Conservation (phyloP, 306 rosid species). For the Ochetophila trinervis region DNA sequence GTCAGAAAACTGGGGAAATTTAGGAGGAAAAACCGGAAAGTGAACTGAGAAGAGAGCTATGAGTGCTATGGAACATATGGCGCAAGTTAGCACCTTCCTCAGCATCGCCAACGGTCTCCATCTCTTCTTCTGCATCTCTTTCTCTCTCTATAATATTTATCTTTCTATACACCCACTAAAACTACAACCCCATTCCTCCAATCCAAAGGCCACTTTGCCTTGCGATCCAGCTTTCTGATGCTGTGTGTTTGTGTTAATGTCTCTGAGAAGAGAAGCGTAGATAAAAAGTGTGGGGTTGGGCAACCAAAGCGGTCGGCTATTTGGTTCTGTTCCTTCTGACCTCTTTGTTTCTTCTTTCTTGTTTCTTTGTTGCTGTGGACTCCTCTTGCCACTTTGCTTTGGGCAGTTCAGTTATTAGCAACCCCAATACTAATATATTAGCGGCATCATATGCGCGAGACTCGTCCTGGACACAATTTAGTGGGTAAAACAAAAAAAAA, state of each 20-base stretch:
- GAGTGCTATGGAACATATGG: constrained; percentile 50
- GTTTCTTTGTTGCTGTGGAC: not conserved
- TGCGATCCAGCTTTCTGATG: not conserved
- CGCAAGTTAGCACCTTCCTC: constrained; percentile 61
- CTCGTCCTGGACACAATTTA: no score
- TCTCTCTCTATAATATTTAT: constrained; percentile 8
- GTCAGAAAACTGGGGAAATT: constrained; percentile 55
- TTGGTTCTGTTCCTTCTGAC: no score
- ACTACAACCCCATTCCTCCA: not conserved
- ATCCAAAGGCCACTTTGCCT: not conserved
- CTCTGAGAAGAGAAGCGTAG: no score
- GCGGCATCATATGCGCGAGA: no score
- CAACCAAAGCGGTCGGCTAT: constrained; percentile 5
- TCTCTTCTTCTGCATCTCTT: constrained; percentile 63
- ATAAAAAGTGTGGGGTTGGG: no score
- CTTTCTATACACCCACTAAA: constrained; percentile 2
- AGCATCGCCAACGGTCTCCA: constrained; percentile 39
- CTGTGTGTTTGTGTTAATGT: not conserved
- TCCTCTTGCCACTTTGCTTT: constrained; percentile 7
- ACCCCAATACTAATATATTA: not conserved
- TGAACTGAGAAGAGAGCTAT: constrained; percentile 59
- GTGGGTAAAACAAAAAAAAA: no score
- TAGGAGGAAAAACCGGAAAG: constrained; percentile 52
- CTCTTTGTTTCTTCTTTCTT: not conserved
- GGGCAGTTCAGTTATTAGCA: not conserved